A percentile compares a stretch with the other conserved stretches of the same genome.
These are phyloP conservation scores for Phanerochaete sordida DNA, from an alignment of 768 basidiomycete species.

Conservation along the genomic window DNA sequence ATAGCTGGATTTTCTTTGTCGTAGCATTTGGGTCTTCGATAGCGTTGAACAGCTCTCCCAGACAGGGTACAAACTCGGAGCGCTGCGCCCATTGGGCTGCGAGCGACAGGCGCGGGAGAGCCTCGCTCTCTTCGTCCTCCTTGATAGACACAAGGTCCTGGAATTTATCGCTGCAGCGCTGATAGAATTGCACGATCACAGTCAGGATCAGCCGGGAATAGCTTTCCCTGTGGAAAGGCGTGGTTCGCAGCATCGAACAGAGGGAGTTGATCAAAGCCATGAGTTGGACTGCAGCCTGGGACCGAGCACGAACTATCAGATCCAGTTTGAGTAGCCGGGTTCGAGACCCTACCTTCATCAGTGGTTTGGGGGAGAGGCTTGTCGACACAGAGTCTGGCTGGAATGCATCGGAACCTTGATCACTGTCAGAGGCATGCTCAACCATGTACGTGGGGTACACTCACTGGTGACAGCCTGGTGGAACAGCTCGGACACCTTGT, in stretches of 20 bases:
- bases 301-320: no score
- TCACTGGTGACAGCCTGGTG: slow-evolving; percentile 79
- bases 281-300: slow-evolving; percentile 78
- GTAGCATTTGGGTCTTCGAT: slow-evolving; percentile 35
- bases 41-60: slow-evolving; percentile 57
- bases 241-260: slow-evolving; percentile 85
- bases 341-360: slow-evolving; percentile 76
- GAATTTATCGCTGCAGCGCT: slow-evolving; percentile 87
- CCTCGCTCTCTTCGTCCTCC: slow-evolving; percentile 23
- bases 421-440: neutral
- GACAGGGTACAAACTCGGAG: slow-evolving; percentile 70
- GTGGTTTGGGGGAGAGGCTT: slow-evolving; percentile 63
- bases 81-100: slow-evolving; percentile 84
- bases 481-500: slow-evolving; percentile 85
- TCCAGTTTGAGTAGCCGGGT: no score
- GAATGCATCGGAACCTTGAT: slow-evolving; percentile 79
- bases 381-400: slow-evolving; percentile 71
- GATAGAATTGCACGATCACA: slow-evolving; percentile 95
- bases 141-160: slow-evolving; percentile 60
- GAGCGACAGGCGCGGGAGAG: slow-evolving; percentile 49
- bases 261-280: slow-evolving; percentile 90
- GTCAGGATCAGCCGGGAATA: slow-evolving; percentile 92
- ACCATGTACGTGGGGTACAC: slow-evolving; percentile 9
- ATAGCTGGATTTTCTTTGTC: slow-evolving; percentile 50
- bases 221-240: slow-evolving; percentile 93